A percentile compares a stretch with the other conserved stretches of the same genome.
phyloP scores from a whole-genome alignment of 73 alveolate genomes.

The Blepharisma japonicum region DNA sequence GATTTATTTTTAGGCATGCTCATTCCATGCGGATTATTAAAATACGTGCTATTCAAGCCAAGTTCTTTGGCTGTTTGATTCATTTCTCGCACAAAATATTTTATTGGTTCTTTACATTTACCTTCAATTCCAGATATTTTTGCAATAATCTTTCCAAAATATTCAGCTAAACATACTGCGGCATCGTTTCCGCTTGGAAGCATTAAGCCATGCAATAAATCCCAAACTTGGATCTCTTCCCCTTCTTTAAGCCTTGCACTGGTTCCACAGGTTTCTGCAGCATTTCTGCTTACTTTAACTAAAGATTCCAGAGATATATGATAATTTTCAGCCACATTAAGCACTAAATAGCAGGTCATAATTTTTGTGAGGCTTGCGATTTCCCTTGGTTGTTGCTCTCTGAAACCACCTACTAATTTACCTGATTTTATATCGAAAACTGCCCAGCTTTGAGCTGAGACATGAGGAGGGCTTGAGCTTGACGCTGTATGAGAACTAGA shows the following conservation, averaged over 20 bases:
- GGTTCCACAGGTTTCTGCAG: slow-evolving; percentile 49
- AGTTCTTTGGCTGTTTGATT: slow-evolving; percentile 46
- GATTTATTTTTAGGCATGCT: slow-evolving; percentile 41
- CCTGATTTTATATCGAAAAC: too few species aligned
- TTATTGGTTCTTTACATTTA: not conserved
- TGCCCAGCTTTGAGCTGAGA: too few species aligned
- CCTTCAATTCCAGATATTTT: slow-evolving; percentile 5
- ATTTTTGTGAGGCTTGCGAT: slow-evolving; percentile 65
- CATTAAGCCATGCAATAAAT: slow-evolving; percentile 58
- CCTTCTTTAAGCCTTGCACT: slow-evolving; percentile 50
- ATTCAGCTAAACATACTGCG: slow-evolving; percentile 36
- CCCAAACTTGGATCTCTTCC: slow-evolving; percentile 40
- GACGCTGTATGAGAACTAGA: too few species aligned
- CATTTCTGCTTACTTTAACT: slow-evolving; percentile 40
- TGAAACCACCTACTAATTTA: too few species aligned
- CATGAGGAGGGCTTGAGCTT: too few species aligned
- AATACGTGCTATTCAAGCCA: slow-evolving; percentile 41
- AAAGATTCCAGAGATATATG: slow-evolving; percentile 44
- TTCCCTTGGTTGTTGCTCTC: slow-evolving; percentile 33
- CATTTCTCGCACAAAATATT: slow-evolving; percentile 43
- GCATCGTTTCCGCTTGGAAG: slow-evolving; percentile 73
- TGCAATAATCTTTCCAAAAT: not conserved
- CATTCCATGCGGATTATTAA: slow-evolving; percentile 59
- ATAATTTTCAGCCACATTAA: slow-evolving; percentile 35
- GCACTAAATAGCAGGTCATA: slow-evolving; percentile 51